Evolutionary conservation across 495 filamentous ascomycete species (phyloP), one percentile per base, ranked within the genome.

Genomic region (Letharia columbiana): DNA sequence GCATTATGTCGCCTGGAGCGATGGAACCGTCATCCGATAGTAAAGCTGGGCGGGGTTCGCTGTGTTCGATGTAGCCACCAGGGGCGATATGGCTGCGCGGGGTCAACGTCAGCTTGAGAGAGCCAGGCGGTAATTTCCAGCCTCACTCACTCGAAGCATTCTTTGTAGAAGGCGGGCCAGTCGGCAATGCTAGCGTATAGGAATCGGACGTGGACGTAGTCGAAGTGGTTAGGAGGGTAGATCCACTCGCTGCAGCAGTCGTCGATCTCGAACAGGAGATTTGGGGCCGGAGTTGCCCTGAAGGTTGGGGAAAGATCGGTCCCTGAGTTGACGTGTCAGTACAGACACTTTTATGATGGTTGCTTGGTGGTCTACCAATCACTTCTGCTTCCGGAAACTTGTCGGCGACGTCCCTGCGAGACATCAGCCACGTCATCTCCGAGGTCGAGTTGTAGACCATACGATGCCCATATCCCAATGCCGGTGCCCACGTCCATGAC

Each of bases 21-120:
- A 87, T 78, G 42, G 75, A 80, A 42, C 74, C 76, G 68, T 84
- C 81, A 61, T 80, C 76, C n/a, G 81, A 82, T 61, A 72, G 74
- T 8, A 81, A 79, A 42, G 71, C 74, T 67, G 83, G 80, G 39
- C 76, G 71, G 47, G 83, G 78, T 66, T 86, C 83, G 61, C 82
- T 78, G 56, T 87, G 77, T 66, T 89, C 86, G 60, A 87, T 74
- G 78, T 84, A 89, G 67, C 82, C 88, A 40, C 88, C 88, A 4
- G 87, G 88, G 61, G 81, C 81, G 15, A 85, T 73, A 69, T 75
- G 73, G 35, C 77, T 80, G 54, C 39, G 20, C 31, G 31, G 15
- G 47, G 35, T n/a, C 18, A n/a, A 37, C 4, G 15, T 58, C 20
- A 63, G 50, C 7, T 57, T 35, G 50, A 8, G 33, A 52, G 15